Percentiles rank a stretch among this genome's conserved stretches.
Conservation (phyloP, 208 protist genomes). For the Herpetomonas tarakana region DNA sequence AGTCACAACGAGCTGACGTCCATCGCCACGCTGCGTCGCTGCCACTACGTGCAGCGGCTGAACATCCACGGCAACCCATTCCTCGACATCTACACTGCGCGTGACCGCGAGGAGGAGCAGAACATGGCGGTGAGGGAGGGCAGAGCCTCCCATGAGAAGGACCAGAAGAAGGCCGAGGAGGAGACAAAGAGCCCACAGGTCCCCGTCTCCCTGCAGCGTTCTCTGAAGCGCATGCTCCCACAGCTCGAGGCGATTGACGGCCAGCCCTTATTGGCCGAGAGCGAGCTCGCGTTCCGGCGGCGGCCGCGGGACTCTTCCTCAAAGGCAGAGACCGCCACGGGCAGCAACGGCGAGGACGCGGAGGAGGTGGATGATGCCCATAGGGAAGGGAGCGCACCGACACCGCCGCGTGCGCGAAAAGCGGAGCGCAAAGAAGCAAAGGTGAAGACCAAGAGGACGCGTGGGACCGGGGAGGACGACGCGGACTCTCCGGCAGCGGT, state of each 20-base stretch:
- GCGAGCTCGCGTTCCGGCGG: constrained; percentile 12
- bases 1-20: constrained; percentile 58
- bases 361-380: constrained; percentile 10
- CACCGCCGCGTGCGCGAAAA: background rate
- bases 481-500: background rate
- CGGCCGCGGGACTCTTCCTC: background rate
- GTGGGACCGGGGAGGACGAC: background rate
- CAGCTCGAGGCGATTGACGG: constrained; percentile 45
- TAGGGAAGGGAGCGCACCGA: background rate
- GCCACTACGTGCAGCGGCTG: constrained; percentile 63
- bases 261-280: constrained; percentile 21
- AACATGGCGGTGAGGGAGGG: background rate
- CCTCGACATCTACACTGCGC: constrained; percentile 17
- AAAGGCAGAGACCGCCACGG: background rate
- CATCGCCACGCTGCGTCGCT: constrained; percentile 67
- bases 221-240: constrained; percentile 26
- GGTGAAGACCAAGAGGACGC: no score
- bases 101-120: constrained; percentile 14
- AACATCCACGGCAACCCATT: constrained; percentile 71
- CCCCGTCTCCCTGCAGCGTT: constrained; percentile 7
- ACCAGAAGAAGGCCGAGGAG: background rate
- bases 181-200: background rate
- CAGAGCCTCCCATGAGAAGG: background rate
- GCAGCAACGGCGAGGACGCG: background rate
- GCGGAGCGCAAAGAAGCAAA: background rate